A percentile compares a stretch with the other conserved stretches of the same genome.
Evolutionary conservation across 768 basidiomycete genomes (phyloP).

Genomic region (Lyophyllum decastes): DNA sequence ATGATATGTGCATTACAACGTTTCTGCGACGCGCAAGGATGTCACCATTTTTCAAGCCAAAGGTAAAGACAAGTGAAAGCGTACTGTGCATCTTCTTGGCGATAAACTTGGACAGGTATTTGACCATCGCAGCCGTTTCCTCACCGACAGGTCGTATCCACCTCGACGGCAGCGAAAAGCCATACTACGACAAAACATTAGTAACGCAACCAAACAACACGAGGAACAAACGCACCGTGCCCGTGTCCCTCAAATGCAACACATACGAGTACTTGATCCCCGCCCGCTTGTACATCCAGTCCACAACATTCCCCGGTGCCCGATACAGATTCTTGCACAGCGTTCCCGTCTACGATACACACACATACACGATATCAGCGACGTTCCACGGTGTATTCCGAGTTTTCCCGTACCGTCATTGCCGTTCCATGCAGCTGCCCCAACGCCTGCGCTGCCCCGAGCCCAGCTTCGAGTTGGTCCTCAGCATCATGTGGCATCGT

Average conservation of each 20-base stretch:
- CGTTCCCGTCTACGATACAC: slow-evolving; percentile 36
- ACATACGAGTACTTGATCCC: slow-evolving; percentile 66
- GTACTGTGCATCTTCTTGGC: slow-evolving; percentile 36
- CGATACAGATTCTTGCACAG: slow-evolving; percentile 48
- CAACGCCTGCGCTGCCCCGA: slow-evolving; percentile 58
- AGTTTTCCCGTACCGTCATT: slow-evolving; percentile 42
- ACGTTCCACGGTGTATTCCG: background rate
- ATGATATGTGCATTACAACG: background rate
- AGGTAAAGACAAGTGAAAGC: slow-evolving; percentile 24
- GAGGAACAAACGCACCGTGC: slow-evolving; percentile 48
- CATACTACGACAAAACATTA: no score
- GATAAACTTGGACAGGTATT: slow-evolving; percentile 72
- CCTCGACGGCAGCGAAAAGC: slow-evolving; percentile 69
- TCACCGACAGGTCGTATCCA: slow-evolving; percentile 82
- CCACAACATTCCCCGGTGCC: slow-evolving; percentile 66
- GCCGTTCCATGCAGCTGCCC: slow-evolving; percentile 48
- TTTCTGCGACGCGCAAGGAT: background rate
- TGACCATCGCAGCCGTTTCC: slow-evolving; percentile 67
- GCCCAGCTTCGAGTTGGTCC: slow-evolving; percentile 65
- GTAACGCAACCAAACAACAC: no score
- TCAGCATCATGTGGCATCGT: slow-evolving; percentile 64
- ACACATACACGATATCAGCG: no score
- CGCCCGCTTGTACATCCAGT: slow-evolving; percentile 60
- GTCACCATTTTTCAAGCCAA: no score
- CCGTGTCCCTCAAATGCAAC: slow-evolving; percentile 68